Conservation (phyloP, 805 yeast species). For the Saturnispora serradocipensis region DNA sequence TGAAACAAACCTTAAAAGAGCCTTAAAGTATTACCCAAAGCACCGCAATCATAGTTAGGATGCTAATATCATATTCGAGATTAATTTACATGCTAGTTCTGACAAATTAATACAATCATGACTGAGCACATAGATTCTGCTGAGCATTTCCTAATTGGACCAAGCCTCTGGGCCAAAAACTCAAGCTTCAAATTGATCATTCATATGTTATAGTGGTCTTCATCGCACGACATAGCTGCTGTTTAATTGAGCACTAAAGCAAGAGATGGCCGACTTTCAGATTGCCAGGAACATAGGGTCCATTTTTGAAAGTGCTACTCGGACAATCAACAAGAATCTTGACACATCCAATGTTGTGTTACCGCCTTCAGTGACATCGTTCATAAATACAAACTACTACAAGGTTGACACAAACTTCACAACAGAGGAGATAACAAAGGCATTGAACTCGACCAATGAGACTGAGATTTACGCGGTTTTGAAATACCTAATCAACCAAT, state of each 20-base stretch:
- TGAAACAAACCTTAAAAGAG: too few species aligned
- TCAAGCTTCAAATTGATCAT: not conserved
- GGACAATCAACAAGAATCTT: slow-evolving; percentile 9
- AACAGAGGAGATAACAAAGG: slow-evolving; percentile 55
- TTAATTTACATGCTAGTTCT: too few species aligned
- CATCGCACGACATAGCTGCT: not conserved
- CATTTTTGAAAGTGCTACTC: slow-evolving; percentile 15
- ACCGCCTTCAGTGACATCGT: slow-evolving; percentile 17
- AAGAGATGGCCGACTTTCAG: slow-evolving; percentile 14
- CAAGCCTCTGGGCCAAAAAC: not conserved
- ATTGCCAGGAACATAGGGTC: slow-evolving; percentile 15
- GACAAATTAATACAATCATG: not conserved
- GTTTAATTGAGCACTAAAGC: not conserved
- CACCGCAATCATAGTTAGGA: too few species aligned
- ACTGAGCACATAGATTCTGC: not conserved
- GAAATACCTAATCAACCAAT: slow-evolving; percentile 41
- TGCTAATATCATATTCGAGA: too few species aligned
- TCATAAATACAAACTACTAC: slow-evolving; percentile 19
- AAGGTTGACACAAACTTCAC: slow-evolving; percentile 27
- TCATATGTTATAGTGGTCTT: not conserved
- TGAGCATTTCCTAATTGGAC: not conserved
- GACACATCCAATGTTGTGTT: slow-evolving; percentile 12
- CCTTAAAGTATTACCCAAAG: too few species aligned
- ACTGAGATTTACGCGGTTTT: slow-evolving; percentile 54
- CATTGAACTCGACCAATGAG: slow-evolving; percentile 44